A percentile compares a stretch with the other conserved stretches of the same genome.
phyloP scores from a whole-genome alignment of 805 yeast genomes.

The Saturnispora bothae region DNA sequence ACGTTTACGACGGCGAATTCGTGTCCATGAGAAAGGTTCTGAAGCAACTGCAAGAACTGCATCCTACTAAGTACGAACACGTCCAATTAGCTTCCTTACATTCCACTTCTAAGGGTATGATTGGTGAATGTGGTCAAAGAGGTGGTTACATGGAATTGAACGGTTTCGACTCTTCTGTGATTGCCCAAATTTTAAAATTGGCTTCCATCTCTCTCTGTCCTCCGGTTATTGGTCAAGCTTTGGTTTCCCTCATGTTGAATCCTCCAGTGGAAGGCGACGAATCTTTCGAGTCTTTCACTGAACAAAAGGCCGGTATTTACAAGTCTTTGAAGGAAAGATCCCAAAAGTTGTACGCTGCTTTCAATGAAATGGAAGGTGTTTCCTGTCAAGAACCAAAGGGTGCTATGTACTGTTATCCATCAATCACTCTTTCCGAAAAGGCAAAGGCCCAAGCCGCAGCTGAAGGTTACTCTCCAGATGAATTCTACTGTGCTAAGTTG shows the following conservation, averaged over 20 bases:
- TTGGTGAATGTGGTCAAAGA: constrained; percentile 99
- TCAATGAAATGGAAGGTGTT: constrained; percentile 69
- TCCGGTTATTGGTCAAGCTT: constrained; percentile 88
- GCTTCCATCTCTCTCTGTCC: constrained; percentile 91
- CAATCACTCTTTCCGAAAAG: constrained; percentile 49
- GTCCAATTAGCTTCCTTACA: constrained; percentile 91
- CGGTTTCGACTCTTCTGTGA: constrained; percentile 65
- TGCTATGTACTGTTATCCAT: constrained; percentile 96
- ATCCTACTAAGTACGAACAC: constrained; percentile 43
- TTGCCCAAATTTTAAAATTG: constrained; percentile 65
- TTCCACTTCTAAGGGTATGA: constrained; percentile 95
- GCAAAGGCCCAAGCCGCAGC: constrained; percentile 54
- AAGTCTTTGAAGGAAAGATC: constrained; percentile 57
- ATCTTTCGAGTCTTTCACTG: constrained; percentile 55
- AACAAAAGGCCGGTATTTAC: constrained; percentile 55
- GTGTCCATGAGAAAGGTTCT: constrained; percentile 76
- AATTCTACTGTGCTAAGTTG: constrained; percentile 75
- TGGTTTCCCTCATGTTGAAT: constrained; percentile 85
- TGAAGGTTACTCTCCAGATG: constrained; percentile 60
- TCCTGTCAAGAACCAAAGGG: constrained; percentile 87
- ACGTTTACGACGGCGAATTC: constrained; percentile 74
- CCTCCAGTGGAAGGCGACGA: constrained; percentile 78
- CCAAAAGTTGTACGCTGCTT: constrained; percentile 52
- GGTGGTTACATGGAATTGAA: constrained; percentile 96
- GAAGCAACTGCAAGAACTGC: constrained; percentile 44